These are phyloP conservation scores for Yarrowia hollandica DNA, from an alignment of 805 yeast species.

Conservation along the genomic window DNA sequence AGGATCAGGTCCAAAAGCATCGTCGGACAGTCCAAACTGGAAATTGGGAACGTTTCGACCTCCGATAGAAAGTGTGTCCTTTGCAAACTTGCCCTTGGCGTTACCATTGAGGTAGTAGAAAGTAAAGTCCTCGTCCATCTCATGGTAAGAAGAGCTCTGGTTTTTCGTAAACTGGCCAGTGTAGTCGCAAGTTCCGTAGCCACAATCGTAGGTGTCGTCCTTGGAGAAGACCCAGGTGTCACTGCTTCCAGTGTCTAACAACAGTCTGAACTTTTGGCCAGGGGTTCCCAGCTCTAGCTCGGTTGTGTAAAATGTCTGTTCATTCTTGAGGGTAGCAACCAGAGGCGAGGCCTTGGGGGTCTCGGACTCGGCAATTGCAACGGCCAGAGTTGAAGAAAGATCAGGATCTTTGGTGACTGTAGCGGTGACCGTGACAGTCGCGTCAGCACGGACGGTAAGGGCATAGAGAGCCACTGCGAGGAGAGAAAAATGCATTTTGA, in stretches of 20 bases:
- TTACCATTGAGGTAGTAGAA: conserved; percentile 52
- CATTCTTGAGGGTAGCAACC: conserved; percentile 37
- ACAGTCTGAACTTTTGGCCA: conserved; percentile 53
- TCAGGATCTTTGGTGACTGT: background rate
- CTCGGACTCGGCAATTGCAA: background rate
- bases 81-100: conserved; percentile 60
- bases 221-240: conserved; percentile 64
- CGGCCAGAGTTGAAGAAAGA: background rate
- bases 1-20: conserved; percentile 51
- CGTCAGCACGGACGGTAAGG: background rate
- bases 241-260: conserved; percentile 76
- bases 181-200: conserved; percentile 30
- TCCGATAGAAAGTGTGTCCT: conserved; percentile 60
- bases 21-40: conserved; percentile 75
- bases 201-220: conserved; percentile 36
- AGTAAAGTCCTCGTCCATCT: conserved; percentile 35
- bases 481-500: background rate
- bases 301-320: conserved; percentile 42
- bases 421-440: background rate
- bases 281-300: conserved; percentile 56
- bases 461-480: background rate
- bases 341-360: conserved; percentile 24
- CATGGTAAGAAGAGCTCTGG: conserved; percentile 37
- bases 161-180: conserved; percentile 38
- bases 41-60: conserved; percentile 52